A percentile compares a stretch with the other conserved stretches of the same genome.
Conservation (phyloP, 306 rosid species). For the Sophora flavescens region DNA sequence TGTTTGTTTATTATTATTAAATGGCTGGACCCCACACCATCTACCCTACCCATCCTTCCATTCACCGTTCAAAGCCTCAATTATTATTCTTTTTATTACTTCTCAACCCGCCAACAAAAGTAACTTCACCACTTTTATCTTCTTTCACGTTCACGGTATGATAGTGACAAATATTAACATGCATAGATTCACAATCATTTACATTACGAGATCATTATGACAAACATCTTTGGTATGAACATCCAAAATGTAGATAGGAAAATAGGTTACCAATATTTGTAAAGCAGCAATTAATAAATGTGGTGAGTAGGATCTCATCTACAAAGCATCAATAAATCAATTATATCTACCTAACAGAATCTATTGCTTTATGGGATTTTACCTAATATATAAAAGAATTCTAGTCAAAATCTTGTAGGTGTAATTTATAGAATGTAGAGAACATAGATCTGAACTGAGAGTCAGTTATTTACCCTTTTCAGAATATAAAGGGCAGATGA, state of each 20-base stretch:
- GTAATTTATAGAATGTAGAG: background rate
- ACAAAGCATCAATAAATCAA: slow-evolving; percentile 30
- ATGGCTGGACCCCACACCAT: no score
- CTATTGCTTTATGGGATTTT: background rate
- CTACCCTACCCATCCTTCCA: no score
- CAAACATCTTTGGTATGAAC: background rate
- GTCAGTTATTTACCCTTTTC: background rate
- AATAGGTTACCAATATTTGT: background rate
- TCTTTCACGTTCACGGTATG: no score
- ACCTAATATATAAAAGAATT: background rate
- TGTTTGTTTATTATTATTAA: no score
- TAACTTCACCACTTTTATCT: no score
- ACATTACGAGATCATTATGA: background rate
- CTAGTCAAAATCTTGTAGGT: background rate
- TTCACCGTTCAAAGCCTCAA: no score
- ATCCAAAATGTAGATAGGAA: background rate
- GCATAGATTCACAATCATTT: background rate
- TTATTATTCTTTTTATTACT: no score
- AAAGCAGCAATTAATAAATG: slow-evolving; percentile 26
- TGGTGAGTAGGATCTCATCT: slow-evolving; percentile 15
- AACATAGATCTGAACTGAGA: background rate
- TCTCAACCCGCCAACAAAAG: no score
- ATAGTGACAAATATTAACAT: no score
- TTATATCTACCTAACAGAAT: slow-evolving; percentile 26
- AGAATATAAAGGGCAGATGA: slow-evolving; percentile 20